Evolutionary conservation across 441 rosid species (phyloP), one percentile per base, ranked within the genome.

Genomic region (Bocquillonia castaneifolia): DNA sequence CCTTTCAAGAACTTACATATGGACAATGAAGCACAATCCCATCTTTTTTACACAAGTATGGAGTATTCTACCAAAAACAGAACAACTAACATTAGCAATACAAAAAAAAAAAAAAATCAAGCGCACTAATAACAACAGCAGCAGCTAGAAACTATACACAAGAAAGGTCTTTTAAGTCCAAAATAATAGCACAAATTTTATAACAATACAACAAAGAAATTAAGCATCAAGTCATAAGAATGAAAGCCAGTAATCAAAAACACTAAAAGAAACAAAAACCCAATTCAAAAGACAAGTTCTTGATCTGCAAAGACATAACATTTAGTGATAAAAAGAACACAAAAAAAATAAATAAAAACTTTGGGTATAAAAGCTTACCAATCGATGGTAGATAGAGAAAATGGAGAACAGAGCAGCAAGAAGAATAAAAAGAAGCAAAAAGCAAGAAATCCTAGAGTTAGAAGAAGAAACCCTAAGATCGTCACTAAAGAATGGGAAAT

Each of bases 21-120:
- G 99, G 99, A 39, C 99, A 94, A 47, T 81, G 90, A 34, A 94
- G 97, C 65, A 86, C 94, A 83, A 94, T 90, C 66, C 99, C 99
- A 85, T 94, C 96, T 56, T 90, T 94, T 71, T 77, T 88, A 83
- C 99, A 94, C 78, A 94, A 76, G 78, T 94, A 94, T 3, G 97
- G 98, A 29, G 91, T 75, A 75, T 83, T 89, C 99, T 94, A 73
- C 77, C 47, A 42, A 74, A 69, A 45, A 48, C 59, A n/a, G n/a
- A 36, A 25, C 45, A 71, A 70, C 34, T 15, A 40, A n/a, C 39
- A 42, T n/a, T n/a, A 29, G 25, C 32, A 48, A 74, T 66, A 68
- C 2, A 10, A 18, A 10, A 47, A 10, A 66, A 31, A 31, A 42
- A 4, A 9, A 4, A 9, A 36, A 36, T 9, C 9, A n/a, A n/a